These are phyloP conservation scores for Alternaria consortialis DNA, from an alignment of 2,329 filamentous ascomycete species.

Conservation along the genomic window DNA sequence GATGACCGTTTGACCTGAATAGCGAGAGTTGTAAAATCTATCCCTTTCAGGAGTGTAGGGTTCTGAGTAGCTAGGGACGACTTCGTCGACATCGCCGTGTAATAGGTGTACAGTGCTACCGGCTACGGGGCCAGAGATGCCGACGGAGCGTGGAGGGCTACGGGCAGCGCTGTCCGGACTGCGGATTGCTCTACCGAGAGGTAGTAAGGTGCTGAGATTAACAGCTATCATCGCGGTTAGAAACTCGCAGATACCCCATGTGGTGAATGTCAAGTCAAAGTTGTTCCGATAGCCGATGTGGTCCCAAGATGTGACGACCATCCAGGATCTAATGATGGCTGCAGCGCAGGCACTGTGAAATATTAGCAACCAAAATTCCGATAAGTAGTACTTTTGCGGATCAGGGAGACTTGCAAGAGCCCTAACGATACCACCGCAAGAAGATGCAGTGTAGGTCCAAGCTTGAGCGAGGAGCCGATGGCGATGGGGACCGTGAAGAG, in stretches of 20 bases:
- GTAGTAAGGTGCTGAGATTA: constrained; percentile 8
- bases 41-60: not conserved
- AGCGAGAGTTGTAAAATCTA: constrained; percentile 10
- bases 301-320: constrained; percentile 19
- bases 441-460: constrained; percentile 19
- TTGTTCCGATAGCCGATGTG: constrained; percentile 6
- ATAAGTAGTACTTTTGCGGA: constrained; percentile 29
- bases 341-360: constrained; percentile 51
- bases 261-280: constrained; percentile 9
- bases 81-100: constrained; percentile 9
- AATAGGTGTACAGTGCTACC: constrained; percentile 14
- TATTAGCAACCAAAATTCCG: constrained; percentile 24
- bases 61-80: constrained; percentile 1
- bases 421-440: constrained; percentile 50
- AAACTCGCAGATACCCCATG: constrained; percentile 20
- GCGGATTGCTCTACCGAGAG: constrained; percentile 2
- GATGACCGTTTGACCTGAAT: constrained; percentile 25
- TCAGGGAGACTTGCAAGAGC: constrained; percentile 50
- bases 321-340: constrained; percentile 48
- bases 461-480: constrained; percentile 3
- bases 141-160: not conserved
- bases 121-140: constrained; percentile 18
- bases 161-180: not conserved
- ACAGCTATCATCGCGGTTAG: constrained; percentile 12
- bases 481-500: constrained; percentile 3